Conservation (phyloP, 2,329 filamentous ascomycete genomes). For the Scortechinia acanthostroma region DNA sequence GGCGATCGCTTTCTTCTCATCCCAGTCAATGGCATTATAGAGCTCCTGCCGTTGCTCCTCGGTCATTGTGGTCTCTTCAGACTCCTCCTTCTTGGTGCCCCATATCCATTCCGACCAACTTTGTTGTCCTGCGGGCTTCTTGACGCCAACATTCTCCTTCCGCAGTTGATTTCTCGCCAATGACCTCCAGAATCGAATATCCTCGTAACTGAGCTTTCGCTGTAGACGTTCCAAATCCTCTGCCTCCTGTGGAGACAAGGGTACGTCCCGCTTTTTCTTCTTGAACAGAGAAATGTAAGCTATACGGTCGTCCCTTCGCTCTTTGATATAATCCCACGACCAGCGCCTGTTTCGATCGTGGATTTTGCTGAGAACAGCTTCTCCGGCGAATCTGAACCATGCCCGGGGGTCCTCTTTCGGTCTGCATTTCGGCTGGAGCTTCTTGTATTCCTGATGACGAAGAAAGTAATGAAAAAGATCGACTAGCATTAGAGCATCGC, state of each 20-base stretch:
- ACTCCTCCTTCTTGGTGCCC: slow-evolving; percentile 47
- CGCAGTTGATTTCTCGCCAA: slow-evolving; percentile 87
- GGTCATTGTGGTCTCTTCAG: slow-evolving; percentile 79
- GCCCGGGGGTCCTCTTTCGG: slow-evolving; percentile 86
- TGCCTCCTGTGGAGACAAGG: slow-evolving; percentile 62
- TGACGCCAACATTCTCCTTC: slow-evolving; percentile 87
- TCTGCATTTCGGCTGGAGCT: slow-evolving; percentile 73
- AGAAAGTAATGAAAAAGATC: slow-evolving; percentile 98
- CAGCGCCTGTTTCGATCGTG: slow-evolving; percentile 87
- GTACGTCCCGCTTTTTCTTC: slow-evolving; percentile 74
- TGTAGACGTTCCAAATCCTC: slow-evolving; percentile 73
- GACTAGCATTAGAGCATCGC: slow-evolving; percentile 94
- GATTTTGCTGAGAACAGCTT: slow-evolving; percentile 86
- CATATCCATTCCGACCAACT: slow-evolving; percentile 58
- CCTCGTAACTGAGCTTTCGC: slow-evolving; percentile 84
- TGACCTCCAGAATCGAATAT: slow-evolving; percentile 94
- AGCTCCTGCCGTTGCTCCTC: slow-evolving; percentile 94
- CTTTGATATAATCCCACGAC: slow-evolving; percentile 93
- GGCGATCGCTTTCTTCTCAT: slow-evolving; percentile 84
- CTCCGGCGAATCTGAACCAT: slow-evolving; percentile 85
- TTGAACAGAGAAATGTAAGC: slow-evolving; percentile 94
- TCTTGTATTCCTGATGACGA: slow-evolving; percentile 94
- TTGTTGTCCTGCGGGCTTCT: slow-evolving; percentile 49
- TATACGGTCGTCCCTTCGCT: slow-evolving; percentile 81
- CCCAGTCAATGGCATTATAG: slow-evolving; percentile 96